Evolutionary conservation across 768 basidiomycete genomes (phyloP), one percentile per base, ranked within the genome.

Genomic region (Agaricus subrufescens): DNA sequence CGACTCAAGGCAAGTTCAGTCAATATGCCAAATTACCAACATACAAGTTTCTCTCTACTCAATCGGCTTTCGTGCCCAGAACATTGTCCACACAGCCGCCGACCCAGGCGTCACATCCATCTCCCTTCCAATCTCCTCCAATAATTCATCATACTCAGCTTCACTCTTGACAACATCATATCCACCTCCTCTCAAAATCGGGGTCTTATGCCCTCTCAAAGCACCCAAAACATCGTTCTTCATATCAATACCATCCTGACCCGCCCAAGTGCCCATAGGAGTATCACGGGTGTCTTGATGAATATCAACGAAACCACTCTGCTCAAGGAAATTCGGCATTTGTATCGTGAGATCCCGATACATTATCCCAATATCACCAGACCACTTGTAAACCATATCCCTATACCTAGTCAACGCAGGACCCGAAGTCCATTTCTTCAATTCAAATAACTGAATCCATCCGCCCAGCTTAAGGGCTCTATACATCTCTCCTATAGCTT

Each of bases 391-490:
- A 15, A 54, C 27, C 11, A 54, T 25, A 19, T 54, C 39, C 3
- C 15, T n/a, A 12, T 47, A 26, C 10, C 23, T 54, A 12, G 9
- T 14, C 3, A 54, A 15, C 7, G 46, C 37, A 1, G 37, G 53
- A 15, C 53, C 53, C 7, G 53, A 54, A 11, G 34, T 54, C 53
- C 53, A 54, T 8, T 14, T 15, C 3, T 39, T 31, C n/a, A 15
- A 8, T 46, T 47, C 53, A 9, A 47, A 30, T 9, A 54, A 25
- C 7, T 54, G 53, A 9, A 54, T n/a, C 46, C 53, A 54, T 10
- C 53, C 53, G n/a, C 46, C 53, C 12, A 46, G 53, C 31, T 29
- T 54, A 15, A 38, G 37, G 19, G 47, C 45, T n/a, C 53, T n/a
- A 37, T 54, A 48, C 4, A 54, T 25, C 26, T 58, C 56, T 11